Base-by-base conservation (phyloP, 805 yeast genomes). In the Saturnispora besseyi region DNA sequence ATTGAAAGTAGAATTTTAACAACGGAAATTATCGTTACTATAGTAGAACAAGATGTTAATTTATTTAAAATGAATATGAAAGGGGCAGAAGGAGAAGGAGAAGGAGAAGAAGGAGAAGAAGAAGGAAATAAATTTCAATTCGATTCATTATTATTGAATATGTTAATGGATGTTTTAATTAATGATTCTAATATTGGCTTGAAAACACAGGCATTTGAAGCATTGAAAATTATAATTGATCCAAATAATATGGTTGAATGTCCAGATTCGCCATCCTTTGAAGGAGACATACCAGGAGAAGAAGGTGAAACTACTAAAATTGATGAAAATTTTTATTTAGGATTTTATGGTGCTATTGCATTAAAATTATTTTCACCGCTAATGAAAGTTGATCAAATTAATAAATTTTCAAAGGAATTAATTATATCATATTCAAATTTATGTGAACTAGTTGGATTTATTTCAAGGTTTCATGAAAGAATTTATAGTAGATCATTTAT, bases 131-230 rank as follows among this genome's bases (percentile, higher is more conserved):
- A 84, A 55, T 51, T 44, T 44, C 53, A 58, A 53, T n/a, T 48
- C 52, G 55, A 77, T 81, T 76, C 83, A 0, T 55, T 54, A n/a
- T 62, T 85, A 45, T 66, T 82, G 24, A 59, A 68, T 6, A 72
- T 80, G 7, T 64, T 88, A 33, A 73, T 83, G 0, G 74, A 79
- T 34, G 73, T 88, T 15, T 63, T 90, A 6, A 62, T 81, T 3
- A 73, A 76, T 21, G 95, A 85, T 52, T 68, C 71, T 10, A 81
- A 81, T 54, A 76, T 82, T 5, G 95, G 95, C 0, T 66, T 89
- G 46, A 82, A 84, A 59, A 78, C 85, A 6, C 96, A 89, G 63
- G 84, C 90, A 0, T 81, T 78, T 54, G 96, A 89, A 65, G 95
- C 96, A 1, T 65, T 90, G 45, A 82, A 82, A 60, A 79, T 82